Evolutionary conservation across 2,329 filamentous ascomycete species (phyloP), one percentile per base, ranked within the genome.

Genomic region (Alternaria burnsii): DNA sequence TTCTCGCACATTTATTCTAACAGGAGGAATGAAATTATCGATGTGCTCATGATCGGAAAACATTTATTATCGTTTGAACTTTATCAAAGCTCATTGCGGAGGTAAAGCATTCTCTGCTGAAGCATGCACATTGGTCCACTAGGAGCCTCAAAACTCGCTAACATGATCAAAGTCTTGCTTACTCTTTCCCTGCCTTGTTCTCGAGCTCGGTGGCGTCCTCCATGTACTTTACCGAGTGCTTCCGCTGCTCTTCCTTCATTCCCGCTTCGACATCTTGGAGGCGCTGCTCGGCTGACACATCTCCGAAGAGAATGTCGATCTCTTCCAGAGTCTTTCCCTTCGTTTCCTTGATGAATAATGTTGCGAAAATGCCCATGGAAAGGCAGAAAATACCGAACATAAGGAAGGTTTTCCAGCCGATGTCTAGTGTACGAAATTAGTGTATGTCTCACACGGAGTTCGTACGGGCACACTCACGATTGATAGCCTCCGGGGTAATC

Each of bases 401-500:
- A 63, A 82, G 80, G 61, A 78, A 80, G 2, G 78, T 76, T 10
- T 80, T 81, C 62, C 78, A 81, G 5, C 77, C 76, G 81, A 36
- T n/a, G 5, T 18, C 8, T 38, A 4, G 1, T 9, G n/a, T 9
- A 40, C n/a, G 14, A 14, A 8, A 5, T 40, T n/a, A 40, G 36
- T 40, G 9, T 40, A 20, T 40, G n/a, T 40, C 3, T 34, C 11
- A 10, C n/a, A 40, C 11, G 5, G n/a, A 40, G n/a, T 11, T 5
- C 9, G 8, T 40, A 40, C n/a, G 10, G n/a, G n/a, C 11, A 18
- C 1, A 22, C 8, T 48, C 32, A 83, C 87, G 28, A 11, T 30
- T 30, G 11, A 30, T 30, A 90, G 90, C 65, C 89, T 86, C 26
- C 85, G 87, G 0, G 87, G 91, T 80, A 89, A 91, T 11, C 88